Evolutionary conservation across 345 rosid genomes (phyloP), one percentile per base, ranked within the genome.

Genomic region (Corchorus capsularis): DNA sequence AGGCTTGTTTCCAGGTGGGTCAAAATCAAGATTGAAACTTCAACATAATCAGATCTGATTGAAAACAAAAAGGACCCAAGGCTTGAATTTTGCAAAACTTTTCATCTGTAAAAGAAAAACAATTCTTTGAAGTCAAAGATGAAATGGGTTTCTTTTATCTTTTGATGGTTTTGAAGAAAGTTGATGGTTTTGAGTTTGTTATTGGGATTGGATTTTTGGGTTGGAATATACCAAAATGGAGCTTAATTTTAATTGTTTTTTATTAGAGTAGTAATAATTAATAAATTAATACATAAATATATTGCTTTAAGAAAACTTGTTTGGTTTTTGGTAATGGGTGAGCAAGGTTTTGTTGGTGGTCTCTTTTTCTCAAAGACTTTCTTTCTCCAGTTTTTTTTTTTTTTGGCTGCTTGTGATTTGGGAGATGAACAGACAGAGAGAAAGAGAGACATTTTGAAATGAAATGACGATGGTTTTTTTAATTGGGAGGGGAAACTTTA

Each of bases 191-290:
- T 47, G 14, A 49, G 14, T 49, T 27, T 27, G 72, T 15, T 67
- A 27, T 20, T 14, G 39, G 37, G 22, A 46, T 46, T 46, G 54
- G 71, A 50, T 69, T 69, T 69, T 69, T 34, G 45, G 47, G 27
- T 32, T 69, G 73, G 73, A 69, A 69, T 27, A 67, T 50, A 49
- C 57, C 72, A 68, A 68, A 68, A 68, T 47, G 16, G 17, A 68
- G 56, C 37, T 47, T 47, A 27, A 8, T 46, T 13, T 47, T 27
- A 2, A 8, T 7, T 9, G 0, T 53, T 53, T 53, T 53, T 27
- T 27, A 27, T 27, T 27, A n/a, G n/a, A n/a, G n/a, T n/a, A 27
- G 27, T 27, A 27, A 27, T 27, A 27, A 27, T 27, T 45, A 8
- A 10, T 13, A 13, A 13, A 62, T 43, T 10, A n/a, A n/a, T 65